These are phyloP conservation scores for Peronospora belbahrii DNA, from an alignment of 352 stramenopile genomes.

Conservation along the genomic window DNA sequence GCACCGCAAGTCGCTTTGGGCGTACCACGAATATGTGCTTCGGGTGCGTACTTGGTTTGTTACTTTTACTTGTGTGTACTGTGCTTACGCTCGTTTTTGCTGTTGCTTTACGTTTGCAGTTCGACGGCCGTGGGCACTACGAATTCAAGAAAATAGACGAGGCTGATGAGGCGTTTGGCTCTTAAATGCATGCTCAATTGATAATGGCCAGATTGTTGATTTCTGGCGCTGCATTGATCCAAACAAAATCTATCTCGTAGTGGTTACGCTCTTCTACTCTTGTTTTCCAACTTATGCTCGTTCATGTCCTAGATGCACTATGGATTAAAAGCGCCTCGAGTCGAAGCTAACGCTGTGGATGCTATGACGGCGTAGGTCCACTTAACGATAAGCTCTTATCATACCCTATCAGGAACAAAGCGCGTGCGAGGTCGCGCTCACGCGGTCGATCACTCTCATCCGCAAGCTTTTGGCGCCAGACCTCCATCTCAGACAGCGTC, in stretches of 20 bases:
- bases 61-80: not conserved
- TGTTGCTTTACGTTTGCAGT: slow-evolving; percentile 30
- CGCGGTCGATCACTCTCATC: not conserved
- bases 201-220: not conserved
- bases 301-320: slow-evolving; percentile 2
- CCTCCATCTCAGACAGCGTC: slow-evolving; percentile 25
- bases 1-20: slow-evolving; percentile 86
- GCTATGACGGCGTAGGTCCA: slow-evolving; percentile 7
- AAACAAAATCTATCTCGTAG: not conserved
- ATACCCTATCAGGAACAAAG: slow-evolving; percentile 30
- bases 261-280: slow-evolving; percentile 1
- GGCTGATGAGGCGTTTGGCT: slow-evolving; percentile 69
- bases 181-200: slow-evolving; percentile 26
- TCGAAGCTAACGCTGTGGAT: not conserved
- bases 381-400: slow-evolving; percentile 31
- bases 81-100: slow-evolving; percentile 2
- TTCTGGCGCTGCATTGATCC: slow-evolving; percentile 11
- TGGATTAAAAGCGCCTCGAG: slow-evolving; percentile 8
- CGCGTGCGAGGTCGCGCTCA: slow-evolving; percentile 18
- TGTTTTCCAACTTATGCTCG: slow-evolving; percentile 4
- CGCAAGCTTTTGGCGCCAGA: slow-evolving; percentile 13
- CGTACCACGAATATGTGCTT: slow-evolving; percentile 84
- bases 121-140: slow-evolving; percentile 79
- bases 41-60: slow-evolving; percentile 37
- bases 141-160: slow-evolving; percentile 83